These are phyloP conservation scores for Pseudogymnoascus sp. DNA, from an alignment of 2,329 filamentous ascomycete species.

Conservation along the genomic window DNA sequence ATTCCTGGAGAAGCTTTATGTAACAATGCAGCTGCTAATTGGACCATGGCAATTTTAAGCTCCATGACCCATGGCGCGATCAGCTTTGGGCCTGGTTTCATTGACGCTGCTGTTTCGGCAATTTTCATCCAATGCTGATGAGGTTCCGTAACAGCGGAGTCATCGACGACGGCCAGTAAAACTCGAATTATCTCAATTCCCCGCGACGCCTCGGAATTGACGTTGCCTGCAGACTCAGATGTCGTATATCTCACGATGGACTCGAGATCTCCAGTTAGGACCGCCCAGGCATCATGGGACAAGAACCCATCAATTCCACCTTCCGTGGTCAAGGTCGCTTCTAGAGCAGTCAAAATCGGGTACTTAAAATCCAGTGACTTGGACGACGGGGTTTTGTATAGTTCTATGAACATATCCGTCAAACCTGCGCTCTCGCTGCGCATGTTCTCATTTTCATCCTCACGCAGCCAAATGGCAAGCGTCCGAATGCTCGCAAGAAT, in stretches of 20 bases:
- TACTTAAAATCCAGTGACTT: constrained; percentile 45
- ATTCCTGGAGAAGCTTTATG: constrained; percentile 38
- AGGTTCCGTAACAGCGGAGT: constrained; percentile 34
- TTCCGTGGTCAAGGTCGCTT: constrained; percentile 46
- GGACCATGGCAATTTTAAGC: constrained; percentile 46
- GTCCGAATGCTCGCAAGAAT: constrained; percentile 51
- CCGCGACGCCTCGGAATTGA: constrained; percentile 33
- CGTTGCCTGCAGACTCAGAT: constrained; percentile 4
- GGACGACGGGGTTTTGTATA: constrained; percentile 40
- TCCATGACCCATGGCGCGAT: constrained; percentile 30
- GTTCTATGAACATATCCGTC: constrained; percentile 55
- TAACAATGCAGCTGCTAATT: constrained; percentile 49
- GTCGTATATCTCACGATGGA: constrained; percentile 34
- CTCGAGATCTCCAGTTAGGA: constrained; percentile 44
- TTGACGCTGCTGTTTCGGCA: constrained; percentile 43
- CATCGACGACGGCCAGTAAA: constrained; percentile 46
- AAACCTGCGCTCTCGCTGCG: constrained; percentile 44
- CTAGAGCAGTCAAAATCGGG: constrained; percentile 51
- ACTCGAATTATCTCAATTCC: constrained; percentile 51
- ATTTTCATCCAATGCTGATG: constrained; percentile 51
- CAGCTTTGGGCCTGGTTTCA: constrained; percentile 14
- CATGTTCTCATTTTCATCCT: constrained; percentile 56
- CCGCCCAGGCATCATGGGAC: constrained; percentile 46
- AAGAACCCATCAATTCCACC: constrained; percentile 35
- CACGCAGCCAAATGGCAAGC: constrained; percentile 59